Evolutionary conservation across 139 green algal species (phyloP).

Genomic region (Chloropicon primus): DNA sequence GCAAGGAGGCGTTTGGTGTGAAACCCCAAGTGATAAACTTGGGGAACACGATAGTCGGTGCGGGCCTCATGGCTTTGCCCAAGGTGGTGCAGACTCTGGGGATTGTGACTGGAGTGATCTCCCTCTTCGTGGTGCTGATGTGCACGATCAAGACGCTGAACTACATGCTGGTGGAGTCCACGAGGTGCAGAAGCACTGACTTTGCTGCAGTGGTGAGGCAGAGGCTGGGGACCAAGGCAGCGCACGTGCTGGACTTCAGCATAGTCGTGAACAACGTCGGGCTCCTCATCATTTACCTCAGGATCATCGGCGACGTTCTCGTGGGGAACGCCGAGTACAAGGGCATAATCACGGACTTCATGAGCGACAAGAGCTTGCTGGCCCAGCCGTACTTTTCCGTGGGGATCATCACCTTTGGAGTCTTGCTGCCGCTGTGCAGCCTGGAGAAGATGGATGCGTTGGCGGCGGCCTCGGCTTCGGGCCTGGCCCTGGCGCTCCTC

Average conservation of each 20-base stretch:
- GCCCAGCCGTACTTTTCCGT: neutral
- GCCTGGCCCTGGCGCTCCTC: neutral
- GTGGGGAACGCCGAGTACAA: neutral
- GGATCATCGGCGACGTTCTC: constrained; percentile 1
- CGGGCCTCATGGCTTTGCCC: constrained; percentile 10
- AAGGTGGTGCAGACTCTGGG: constrained; percentile 7
- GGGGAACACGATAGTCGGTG: constrained; percentile 6
- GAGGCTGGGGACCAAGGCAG: neutral
- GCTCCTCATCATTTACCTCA: constrained; percentile 4
- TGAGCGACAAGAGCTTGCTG: neutral
- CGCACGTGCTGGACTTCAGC: neutral
- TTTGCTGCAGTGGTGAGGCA: neutral
- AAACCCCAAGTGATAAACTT: neutral
- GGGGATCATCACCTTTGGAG: neutral
- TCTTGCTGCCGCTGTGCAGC: neutral
- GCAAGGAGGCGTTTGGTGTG: neutral
- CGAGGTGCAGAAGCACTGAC: neutral
- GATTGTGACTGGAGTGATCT: neutral
- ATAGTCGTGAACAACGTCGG: constrained; percentile 11
- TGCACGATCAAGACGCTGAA: neutral
- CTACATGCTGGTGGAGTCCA: neutral
- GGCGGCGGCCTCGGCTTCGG: neutral
- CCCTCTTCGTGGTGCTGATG: constrained; percentile 2
- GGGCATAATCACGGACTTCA: neutral
- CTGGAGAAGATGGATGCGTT: neutral